phyloP scores from a whole-genome alignment of 306 rosid species.

The Ochetophila trinervis region DNA sequence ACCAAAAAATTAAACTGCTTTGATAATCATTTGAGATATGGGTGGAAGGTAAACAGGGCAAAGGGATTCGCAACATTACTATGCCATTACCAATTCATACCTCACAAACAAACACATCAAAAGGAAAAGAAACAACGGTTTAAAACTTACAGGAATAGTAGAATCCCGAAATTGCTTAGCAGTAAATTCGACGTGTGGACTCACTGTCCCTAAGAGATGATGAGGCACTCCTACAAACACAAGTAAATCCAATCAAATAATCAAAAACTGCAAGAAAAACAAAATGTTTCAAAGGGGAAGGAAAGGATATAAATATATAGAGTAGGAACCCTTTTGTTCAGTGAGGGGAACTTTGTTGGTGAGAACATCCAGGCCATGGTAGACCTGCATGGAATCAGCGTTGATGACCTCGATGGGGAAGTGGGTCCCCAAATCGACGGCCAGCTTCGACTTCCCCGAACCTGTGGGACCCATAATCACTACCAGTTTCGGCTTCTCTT shows the following conservation, averaged over 20 bases:
- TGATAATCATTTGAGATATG: neutral
- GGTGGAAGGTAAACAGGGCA: neutral
- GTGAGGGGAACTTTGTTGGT: conserved; percentile 67
- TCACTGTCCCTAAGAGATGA: conserved; percentile 77
- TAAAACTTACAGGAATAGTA: conserved; percentile 58
- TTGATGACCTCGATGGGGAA: conserved; percentile 78
- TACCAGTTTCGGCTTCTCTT: conserved; percentile 48
- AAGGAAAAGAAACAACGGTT: neutral
- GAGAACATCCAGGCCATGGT: conserved; percentile 79
- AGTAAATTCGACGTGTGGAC: conserved; percentile 67
- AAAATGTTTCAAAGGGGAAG: no score
- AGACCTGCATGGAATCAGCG: conserved; percentile 96
- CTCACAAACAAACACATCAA: neutral
- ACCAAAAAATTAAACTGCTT: neutral
- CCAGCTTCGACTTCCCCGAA: conserved; percentile 80
- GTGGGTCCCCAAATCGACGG: conserved; percentile 69
- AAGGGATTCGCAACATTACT: neutral
- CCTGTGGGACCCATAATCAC: conserved; percentile 86
- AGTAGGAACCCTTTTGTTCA: conserved; percentile 54
- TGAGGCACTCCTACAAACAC: conserved; percentile 65
- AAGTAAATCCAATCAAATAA: neutral
- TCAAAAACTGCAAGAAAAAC: neutral
- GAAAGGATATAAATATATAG: neutral
- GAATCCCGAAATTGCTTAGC: conserved; percentile 81
- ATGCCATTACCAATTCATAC: neutral